These are phyloP conservation scores for Hymenoscyphus linearis DNA, from an alignment of 2,329 filamentous ascomycete species.

Conservation along the genomic window DNA sequence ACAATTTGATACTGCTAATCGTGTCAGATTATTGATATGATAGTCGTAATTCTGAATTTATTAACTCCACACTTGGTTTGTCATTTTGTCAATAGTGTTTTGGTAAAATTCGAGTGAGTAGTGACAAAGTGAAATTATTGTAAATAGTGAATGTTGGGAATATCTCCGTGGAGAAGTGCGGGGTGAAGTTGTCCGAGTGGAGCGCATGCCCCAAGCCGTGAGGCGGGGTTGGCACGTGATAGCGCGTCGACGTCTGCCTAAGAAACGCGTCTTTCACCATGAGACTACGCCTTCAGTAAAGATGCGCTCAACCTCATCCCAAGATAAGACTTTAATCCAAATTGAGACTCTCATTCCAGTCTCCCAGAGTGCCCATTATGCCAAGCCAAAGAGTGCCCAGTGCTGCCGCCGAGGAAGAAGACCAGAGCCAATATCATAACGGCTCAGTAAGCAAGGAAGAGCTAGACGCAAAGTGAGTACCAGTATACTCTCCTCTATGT, in stretches of 20 bases:
- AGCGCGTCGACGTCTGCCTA: background rate
- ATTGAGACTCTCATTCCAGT: background rate
- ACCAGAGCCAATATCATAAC: slow-evolving; percentile 43
- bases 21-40: background rate
- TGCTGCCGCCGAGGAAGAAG: slow-evolving; percentile 35
- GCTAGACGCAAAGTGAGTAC: slow-evolving; percentile 12
- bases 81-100: too few relatives aligned
- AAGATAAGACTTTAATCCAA: background rate
- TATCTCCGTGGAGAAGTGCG: background rate
- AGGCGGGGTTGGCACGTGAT: background rate
- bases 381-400: slow-evolving; percentile 11
- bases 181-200: background rate
- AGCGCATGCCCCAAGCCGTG: too few relatives aligned
- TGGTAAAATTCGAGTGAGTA: too few relatives aligned
- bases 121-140: too few relatives aligned
- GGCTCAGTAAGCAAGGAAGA: slow-evolving; percentile 31
- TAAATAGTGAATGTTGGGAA: background rate
- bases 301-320: background rate
- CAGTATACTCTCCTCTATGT: too few relatives aligned
- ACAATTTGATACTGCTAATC: background rate
- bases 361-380: background rate
- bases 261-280: background rate
- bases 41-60: background rate
- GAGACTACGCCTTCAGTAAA: background rate
- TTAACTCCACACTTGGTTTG: background rate